Base-by-base conservation (phyloP, 352 stramenopile species). In the Pythium plurisporium region DNA sequence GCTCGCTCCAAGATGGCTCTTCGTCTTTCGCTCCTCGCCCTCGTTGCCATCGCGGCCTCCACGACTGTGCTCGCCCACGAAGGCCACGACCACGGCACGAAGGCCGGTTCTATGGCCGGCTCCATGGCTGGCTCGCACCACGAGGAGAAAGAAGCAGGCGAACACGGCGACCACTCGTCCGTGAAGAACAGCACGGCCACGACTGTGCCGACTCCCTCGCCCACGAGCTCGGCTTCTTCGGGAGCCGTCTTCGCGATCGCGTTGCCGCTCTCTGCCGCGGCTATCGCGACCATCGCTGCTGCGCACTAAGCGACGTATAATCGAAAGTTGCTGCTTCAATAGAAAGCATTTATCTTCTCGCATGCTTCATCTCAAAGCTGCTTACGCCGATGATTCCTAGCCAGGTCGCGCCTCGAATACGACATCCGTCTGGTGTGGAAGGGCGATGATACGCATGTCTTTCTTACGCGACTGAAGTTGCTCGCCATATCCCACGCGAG, bases 201-300 rank as follows among this genome's bases (percentile, higher is more conserved):
- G 15, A 29, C 31, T 23, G 34, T 47, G 17, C 31, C 25, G 36
- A 15, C 34, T 19, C 41, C 41, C 10, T n/a, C 50, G 8, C 50
- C 54, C 17, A 43, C 33, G 5, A 43, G 11, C 19, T 37, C 44
- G 23, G 31, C 45, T 26, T 26, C 54, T 9, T 46, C 55, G 4
- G 27, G 12, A n/a, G 30, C 31, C 5, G 55, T 62, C 30, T 62
- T 62, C 45, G 55, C 55, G 34, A 55, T 62, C n/a, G 44, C 55
- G n/a, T 26, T 62, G 34, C 55, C 55, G n/a, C 55, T 62, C n/a
- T 51, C 55, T 15, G 55, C 55, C 4, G 55, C 36, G 1, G 45
- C 55, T 15, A 27, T 62, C 26, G 55, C 55, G 6, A 44, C 37
- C 10, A 23, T 62, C 7, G 53, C 45, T 34, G 45, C 54, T 9